These are phyloP conservation scores for Articulospora tetracladia DNA, from an alignment of 495 filamentous ascomycete species.

Conservation along the genomic window DNA sequence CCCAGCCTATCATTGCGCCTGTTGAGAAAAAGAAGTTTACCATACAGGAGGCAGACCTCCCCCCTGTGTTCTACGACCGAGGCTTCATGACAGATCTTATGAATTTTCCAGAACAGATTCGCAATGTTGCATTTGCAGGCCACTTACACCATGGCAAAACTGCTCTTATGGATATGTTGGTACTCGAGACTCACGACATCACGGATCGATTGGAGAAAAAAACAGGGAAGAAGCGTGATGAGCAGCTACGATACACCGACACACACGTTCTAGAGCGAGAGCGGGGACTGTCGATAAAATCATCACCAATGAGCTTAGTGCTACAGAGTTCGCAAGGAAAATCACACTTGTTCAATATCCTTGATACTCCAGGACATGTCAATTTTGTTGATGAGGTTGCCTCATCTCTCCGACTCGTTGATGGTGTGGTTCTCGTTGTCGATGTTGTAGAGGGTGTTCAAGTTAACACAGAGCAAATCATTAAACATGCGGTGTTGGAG, in stretches of 20 bases:
- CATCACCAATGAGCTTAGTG: slow-evolving; percentile 91
- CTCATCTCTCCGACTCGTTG: slow-evolving; percentile 77
- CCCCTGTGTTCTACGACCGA: slow-evolving; percentile 79
- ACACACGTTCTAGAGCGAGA: slow-evolving; percentile 84
- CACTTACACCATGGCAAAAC: slow-evolving; percentile 98
- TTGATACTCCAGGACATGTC: slow-evolving; percentile 96
- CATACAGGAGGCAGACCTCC: slow-evolving; percentile 86
- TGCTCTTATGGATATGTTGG: slow-evolving; percentile 97
- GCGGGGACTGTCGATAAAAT: slow-evolving; percentile 88
- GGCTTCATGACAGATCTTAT: slow-evolving; percentile 92
- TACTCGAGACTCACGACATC: slow-evolving; percentile 89
- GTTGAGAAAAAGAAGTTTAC: slow-evolving; percentile 94
- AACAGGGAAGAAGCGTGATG: slow-evolving; percentile 76
- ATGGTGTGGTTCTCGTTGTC: slow-evolving; percentile 89
- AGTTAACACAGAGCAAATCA: slow-evolving; percentile 92
- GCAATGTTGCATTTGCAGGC: slow-evolving; percentile 87
- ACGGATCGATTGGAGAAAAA: slow-evolving; percentile 71
- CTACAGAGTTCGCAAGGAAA: slow-evolving; percentile 85
- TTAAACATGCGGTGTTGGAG: slow-evolving; percentile 90
- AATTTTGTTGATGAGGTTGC: slow-evolving; percentile 98
- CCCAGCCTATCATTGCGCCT: slow-evolving; percentile 90
- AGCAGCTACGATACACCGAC: slow-evolving; percentile 93
- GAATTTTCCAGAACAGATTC: slow-evolving; percentile 89
- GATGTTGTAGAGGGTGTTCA: slow-evolving; percentile 99
- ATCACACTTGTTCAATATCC: slow-evolving; percentile 91